Conservation (phyloP, 345 rosid genomes). For the Clausena lansium region DNA sequence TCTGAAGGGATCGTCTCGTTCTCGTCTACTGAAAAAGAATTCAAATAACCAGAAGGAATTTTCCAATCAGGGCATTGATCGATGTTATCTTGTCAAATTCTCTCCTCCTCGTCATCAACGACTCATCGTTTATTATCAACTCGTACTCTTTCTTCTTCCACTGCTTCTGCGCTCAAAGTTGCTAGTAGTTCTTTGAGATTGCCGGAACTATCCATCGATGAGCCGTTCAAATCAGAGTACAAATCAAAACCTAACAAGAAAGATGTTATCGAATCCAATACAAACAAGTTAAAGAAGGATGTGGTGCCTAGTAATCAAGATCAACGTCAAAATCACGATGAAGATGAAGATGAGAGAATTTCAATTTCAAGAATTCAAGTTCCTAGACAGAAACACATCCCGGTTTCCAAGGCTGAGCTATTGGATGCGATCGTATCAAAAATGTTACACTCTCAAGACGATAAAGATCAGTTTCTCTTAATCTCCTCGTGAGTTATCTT, state of each 20-base stretch:
- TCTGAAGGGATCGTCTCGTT: not conserved
- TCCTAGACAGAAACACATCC: conserved; percentile 71
- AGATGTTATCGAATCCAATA: not conserved
- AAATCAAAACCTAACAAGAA: not conserved
- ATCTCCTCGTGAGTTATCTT: conserved; percentile 62
- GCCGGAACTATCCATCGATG: conserved; percentile 30
- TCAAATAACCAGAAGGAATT: not conserved
- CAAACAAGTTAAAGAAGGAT: conserved; percentile 21
- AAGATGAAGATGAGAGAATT: conserved; percentile 30
- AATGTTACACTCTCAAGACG: conserved; percentile 51
- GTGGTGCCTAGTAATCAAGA: conserved; percentile 11
- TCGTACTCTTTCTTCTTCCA: conserved; percentile 18
- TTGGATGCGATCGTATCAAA: conserved; percentile 50
- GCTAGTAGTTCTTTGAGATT: conserved; percentile 28
- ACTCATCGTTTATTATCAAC: not conserved
- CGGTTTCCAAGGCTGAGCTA: conserved; percentile 71
- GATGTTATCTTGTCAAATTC: conserved; percentile 43
- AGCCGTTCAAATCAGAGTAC: conserved; percentile 22
- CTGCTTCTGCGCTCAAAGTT: conserved; percentile 3
- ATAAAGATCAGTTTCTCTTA: conserved; percentile 55
- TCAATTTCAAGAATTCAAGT: conserved; percentile 67
- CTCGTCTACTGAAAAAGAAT: not conserved
- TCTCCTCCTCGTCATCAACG: conserved; percentile 30
- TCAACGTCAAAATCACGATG: conserved; percentile 16
- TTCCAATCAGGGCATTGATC: not conserved